Base-by-base conservation (phyloP, 1,139 yeast genomes). In the Candida buenavistaensis region DNA sequence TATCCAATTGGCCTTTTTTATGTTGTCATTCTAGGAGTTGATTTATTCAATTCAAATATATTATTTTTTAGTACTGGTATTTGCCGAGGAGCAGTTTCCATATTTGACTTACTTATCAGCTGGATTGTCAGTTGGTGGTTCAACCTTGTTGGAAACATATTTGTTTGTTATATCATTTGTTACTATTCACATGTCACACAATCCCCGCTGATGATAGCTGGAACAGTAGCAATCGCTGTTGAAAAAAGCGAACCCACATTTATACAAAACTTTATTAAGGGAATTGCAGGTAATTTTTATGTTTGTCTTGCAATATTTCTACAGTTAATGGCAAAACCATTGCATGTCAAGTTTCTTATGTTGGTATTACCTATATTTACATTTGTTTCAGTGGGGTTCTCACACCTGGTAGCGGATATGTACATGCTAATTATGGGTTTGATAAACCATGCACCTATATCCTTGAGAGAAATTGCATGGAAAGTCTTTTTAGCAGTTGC, bases 361-460 rank as follows among this genome's bases (percentile, higher is more conserved):
- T 72, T 85, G 63, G 47, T 67, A 6, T 52, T 84, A 15, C 94
- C 95, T 0, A 68, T 85, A 9, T 82, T 83, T 57, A 77, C 89
- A 0, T 82, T 85, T 54, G 94, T 83, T 6, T 49, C 80, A 1
- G 65, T 81, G 64, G 94, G 94, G 0, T 85, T 79, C 55, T 78
- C 87, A 4, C 95, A 86, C 52, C 78, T 78, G 2, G 88, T 86
- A 7, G 95, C 95, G 1, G 95, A 86, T 55, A 83, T 85, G 90
- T 78, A 68, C 46, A 48, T 82, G 39, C 52, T 82, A 8, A 75
- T 80, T 7, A 73, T 79, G 46, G 95, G 87, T 0, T 60, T 83
- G 49, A 68, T 85, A 32, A 81, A 82, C 52, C 75, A 80, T 19
- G 82, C 87, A 0, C 70, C 77, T 3, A 62, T 79, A 9, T 62